Percentiles rank a stretch among this genome's conserved stretches.
Evolutionary conservation across 495 filamentous ascomycete species (phyloP).

Genomic region (Parathielavia hyrcaniae): DNA sequence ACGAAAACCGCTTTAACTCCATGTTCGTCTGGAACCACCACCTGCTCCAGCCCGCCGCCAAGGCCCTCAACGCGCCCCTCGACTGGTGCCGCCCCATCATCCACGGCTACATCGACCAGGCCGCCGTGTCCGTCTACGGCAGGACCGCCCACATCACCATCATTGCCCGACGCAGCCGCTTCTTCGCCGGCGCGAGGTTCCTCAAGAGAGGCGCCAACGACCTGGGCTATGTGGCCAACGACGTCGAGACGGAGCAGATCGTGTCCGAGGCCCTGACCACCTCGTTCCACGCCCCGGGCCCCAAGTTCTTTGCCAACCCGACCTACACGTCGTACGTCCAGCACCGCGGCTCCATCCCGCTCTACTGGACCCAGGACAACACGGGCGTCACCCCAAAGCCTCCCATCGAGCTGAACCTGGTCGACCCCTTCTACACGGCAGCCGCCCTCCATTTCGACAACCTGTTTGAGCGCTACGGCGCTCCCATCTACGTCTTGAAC

Average conservation of each 20-base stretch:
- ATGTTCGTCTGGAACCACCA: constrained; percentile 99
- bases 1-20: constrained; percentile 63
- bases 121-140: constrained; percentile 76
- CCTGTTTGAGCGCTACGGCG: constrained; percentile 87
- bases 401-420: constrained; percentile 85
- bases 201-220: constrained; percentile 94
- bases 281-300: constrained; percentile 89
- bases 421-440: constrained; percentile 94
- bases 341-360: constrained; percentile 91
- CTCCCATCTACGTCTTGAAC: constrained; percentile 87
- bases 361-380: constrained; percentile 97
- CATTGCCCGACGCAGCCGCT: constrained; percentile 84
- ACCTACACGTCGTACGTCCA: constrained; percentile 94
- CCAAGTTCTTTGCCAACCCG: constrained; percentile 77
- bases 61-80: constrained; percentile 66
- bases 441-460: constrained; percentile 96
- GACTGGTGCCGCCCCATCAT: constrained; percentile 97
- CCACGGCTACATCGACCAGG: constrained; percentile 92
- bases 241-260: constrained; percentile 99
- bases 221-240: constrained; percentile 92
- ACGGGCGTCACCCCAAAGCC: constrained; percentile 94
- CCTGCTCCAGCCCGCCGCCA: constrained; percentile 69
- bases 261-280: constrained; percentile 90
- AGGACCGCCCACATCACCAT: constrained; percentile 83
- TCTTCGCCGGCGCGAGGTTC: constrained; percentile 91